Evolutionary conservation across 495 filamentous ascomycete species (phyloP), one percentile per base, ranked within the genome.

Genomic region (Polyplosphaeria fusca): DNA sequence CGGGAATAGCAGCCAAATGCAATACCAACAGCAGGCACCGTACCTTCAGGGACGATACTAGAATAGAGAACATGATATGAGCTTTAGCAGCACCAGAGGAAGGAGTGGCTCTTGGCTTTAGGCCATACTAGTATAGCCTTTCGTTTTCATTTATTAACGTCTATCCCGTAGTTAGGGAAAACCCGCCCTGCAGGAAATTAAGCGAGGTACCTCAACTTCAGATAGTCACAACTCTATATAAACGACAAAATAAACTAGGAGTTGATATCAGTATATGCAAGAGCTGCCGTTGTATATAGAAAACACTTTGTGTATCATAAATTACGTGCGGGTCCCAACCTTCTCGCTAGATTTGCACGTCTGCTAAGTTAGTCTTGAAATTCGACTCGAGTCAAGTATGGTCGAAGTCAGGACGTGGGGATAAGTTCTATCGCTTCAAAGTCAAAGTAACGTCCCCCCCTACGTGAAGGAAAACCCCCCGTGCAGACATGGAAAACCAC

Each of bases 161-260:
- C 28, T 51, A 51, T 51, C 47, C 47, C 47, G 47, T 51, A 51
- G 47, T 20, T 38, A 19, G 9, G 47, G 23, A 51, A 51, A 51
- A 51, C 47, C 47, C 32, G 23, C 47, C 32, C 11, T 37, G 28
- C 24, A 39, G 47, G 47, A 51, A 51, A 51, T 51, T 38, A 51
- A 51, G 47, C 47, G 47, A 51, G 47, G 47, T 51, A 51, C 47
- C 47, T 51, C 47, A 38, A 22, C 47, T 51, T 38, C 47, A 51
- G 40, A 32, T 39, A 39, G 23, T 19, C 47, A 51, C 47, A 39
- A 38, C n/a, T 51, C 18, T 23, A 51, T 22, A 22, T 39, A 51
- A 38, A 51, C 5, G 22, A 38, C 22, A 16, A 38, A 51, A 51
- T 51, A 51, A 51, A 20, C 32, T 26, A 51, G 14, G n/a, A 45